phyloP scores from a whole-genome alignment of 345 rosid genomes.

The Abelmoschus esculentus region DNA sequence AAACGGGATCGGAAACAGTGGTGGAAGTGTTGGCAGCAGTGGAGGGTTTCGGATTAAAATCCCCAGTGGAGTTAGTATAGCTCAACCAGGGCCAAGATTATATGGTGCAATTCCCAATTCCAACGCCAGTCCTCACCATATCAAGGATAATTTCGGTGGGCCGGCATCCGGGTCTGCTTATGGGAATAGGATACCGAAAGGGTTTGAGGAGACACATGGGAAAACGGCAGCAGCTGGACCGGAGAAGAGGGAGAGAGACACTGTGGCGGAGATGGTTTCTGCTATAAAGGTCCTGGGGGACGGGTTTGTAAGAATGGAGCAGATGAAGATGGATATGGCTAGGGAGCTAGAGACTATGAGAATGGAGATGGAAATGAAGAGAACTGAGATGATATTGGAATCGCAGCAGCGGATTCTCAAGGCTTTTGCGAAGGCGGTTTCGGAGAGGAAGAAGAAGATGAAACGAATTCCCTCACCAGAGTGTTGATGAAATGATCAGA shows the following conservation, averaged over 20 bases:
- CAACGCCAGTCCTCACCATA: conserved; percentile 12
- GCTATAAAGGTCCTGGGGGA: conserved; percentile 84
- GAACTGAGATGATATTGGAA: conserved; percentile 76
- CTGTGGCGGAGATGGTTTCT: conserved; percentile 60
- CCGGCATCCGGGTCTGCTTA: conserved; percentile 21
- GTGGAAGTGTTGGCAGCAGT: too few species aligned
- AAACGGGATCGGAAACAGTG: conserved; percentile 31
- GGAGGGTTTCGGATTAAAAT: too few species aligned
- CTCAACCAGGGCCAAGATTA: too few species aligned
- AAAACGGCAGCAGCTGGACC: conserved; percentile 5
- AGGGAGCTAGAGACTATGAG: conserved; percentile 79
- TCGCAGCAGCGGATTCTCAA: conserved; percentile 77
- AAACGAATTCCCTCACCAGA: conserved; percentile 29
- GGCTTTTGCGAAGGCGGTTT: conserved; percentile 54
- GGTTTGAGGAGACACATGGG: conserved; percentile 26
- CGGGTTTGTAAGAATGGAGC: conserved; percentile 74
- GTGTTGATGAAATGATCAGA: conserved; percentile 15
- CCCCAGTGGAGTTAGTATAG: too few species aligned
- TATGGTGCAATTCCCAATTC: neutral
- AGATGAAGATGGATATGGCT: conserved; percentile 85
- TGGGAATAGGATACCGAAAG: conserved; percentile 33
- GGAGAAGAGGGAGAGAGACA: conserved; percentile 34
- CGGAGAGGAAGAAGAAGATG: conserved; percentile 44
- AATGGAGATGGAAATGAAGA: conserved; percentile 90
- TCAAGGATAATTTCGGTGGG: conserved; percentile 20